Base-by-base conservation (phyloP, 805 yeast species). In the Candida nitratophila region DNA sequence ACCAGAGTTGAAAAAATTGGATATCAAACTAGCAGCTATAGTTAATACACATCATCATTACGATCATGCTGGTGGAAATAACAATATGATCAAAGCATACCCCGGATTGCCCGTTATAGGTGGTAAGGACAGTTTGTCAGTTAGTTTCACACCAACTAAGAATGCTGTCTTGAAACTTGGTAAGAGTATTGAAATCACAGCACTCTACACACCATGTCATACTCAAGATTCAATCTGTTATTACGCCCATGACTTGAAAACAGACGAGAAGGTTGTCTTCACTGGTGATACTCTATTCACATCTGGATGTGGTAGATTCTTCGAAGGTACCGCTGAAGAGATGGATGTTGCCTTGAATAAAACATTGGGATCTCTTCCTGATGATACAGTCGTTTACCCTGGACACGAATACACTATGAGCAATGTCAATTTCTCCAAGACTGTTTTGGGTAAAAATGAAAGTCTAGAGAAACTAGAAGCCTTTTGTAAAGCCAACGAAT, bases 1-100 rank as follows among this genome's bases (percentile, higher is more conserved):
- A 44, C 73, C 83, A 4, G 67, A 61, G 14, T 56, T 77, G 26
- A 51, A 65, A 31, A 57, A 67, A 31, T 59, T 69, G 16, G 60
- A 66, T 34, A 63, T 74, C 34, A 76, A 81, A 41, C 64, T 93
- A 43, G 71, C 70, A 37, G 87, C 91, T 1, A 84, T 93, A 46
- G 95, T 86, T 41, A 93, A 93, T 64, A 93, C 98, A 1, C 99
- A 93, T 60, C 99, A 93, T 60, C 99, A 93, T 63, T 78, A 80
- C 57, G 99, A 93, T 60, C 99, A 93, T 64, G 71, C 96, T 2
- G 96, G 87, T 20, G 98, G 97, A 2, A 90, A 89, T 56, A 63
- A 67, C 20, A 63, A 62, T 16, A 47, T 73, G 45, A 48, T 55
- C 7, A 38, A 43, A 3, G 9, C 46, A 3, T 60, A 69, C 57